Conservation (phyloP, 352 stramenopile genomes). For the Paralagenidium karlingii region DNA sequence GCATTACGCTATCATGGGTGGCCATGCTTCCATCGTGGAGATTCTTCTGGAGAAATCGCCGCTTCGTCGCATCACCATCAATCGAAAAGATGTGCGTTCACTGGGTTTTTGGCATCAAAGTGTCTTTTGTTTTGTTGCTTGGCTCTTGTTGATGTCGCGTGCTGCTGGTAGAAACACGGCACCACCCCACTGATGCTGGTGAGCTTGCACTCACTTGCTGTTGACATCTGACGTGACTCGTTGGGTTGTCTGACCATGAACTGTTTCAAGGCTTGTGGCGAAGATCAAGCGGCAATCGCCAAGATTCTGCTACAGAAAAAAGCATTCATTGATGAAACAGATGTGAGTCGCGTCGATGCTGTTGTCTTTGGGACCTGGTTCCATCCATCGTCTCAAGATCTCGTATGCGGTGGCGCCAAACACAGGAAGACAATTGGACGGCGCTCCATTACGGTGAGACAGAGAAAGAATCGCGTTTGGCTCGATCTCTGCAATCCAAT, state of each 20-base stretch:
- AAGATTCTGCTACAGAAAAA: constrained; percentile 55
- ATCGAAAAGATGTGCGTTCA: constrained; percentile 49
- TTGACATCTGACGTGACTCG: background rate
- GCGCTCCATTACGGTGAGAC: constrained; percentile 68
- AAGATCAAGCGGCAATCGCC: constrained; percentile 43
- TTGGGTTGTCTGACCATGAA: background rate
- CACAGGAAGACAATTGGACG: constrained; percentile 57
- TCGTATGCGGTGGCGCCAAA: background rate
- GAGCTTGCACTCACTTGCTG: background rate
- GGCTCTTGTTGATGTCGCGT: background rate
- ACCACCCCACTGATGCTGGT: constrained; percentile 72
- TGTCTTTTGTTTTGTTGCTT: background rate
- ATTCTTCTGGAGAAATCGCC: constrained; percentile 55
- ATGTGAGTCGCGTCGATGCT: constrained; percentile 20
- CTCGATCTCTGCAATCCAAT: too few relatives aligned
- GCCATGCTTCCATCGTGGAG: constrained; percentile 33
- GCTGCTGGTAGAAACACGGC: constrained; percentile 34
- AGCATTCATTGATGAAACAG: constrained; percentile 66
- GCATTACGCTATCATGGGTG: constrained; percentile 68
- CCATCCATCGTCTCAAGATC: background rate
- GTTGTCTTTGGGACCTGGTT: background rate
- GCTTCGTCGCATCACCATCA: constrained; percentile 64
- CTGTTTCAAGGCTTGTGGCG: constrained; percentile 34
- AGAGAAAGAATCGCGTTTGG: too few relatives aligned
- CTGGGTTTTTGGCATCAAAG: background rate